phyloP scores from a whole-genome alignment of 345 rosid species.

The Laguncularia racemosa region DNA sequence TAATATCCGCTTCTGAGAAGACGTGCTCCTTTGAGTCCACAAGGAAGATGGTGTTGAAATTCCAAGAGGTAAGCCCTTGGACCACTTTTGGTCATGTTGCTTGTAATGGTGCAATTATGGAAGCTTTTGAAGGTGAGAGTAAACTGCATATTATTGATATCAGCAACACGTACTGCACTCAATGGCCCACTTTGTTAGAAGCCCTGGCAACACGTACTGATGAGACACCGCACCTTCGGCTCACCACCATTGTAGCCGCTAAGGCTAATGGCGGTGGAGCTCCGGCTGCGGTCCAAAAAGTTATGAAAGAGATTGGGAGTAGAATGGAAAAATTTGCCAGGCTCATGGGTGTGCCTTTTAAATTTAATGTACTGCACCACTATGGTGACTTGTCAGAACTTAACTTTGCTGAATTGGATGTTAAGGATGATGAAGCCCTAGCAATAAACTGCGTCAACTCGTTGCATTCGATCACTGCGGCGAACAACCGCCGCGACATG shows the following conservation, averaged over 20 bases:
- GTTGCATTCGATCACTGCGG: conserved; percentile 45
- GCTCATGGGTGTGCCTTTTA: conserved; percentile 96
- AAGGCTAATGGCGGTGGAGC: conserved; percentile 26
- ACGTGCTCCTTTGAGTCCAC: conserved; percentile 76
- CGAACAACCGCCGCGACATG: conserved; percentile 49
- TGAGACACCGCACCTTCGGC: conserved; percentile 75
- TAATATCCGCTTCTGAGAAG: conserved; percentile 61
- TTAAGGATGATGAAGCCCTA: conserved; percentile 65
- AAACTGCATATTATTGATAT: conserved; percentile 81
- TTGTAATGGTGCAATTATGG: conserved; percentile 85
- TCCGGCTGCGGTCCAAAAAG: conserved; percentile 41
- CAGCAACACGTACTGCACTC: conserved; percentile 90
- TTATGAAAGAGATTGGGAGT: conserved; percentile 87
- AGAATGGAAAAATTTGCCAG: conserved; percentile 95
- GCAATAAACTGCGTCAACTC: conserved; percentile 72
- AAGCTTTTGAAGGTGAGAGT: conserved; percentile 76
- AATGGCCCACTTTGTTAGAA: conserved; percentile 97
- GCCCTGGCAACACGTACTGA: conserved; percentile 92
- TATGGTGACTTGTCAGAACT: conserved; percentile 62
- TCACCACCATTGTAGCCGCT: conserved; percentile 53
- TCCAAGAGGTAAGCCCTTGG: conserved; percentile 98
- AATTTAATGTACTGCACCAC: conserved; percentile 76
- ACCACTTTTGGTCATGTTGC: conserved; percentile 97
- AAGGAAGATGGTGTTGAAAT: conserved; percentile 65
- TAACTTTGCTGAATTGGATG: conserved; percentile 39